A percentile compares a stretch with the other conserved stretches of the same genome.
phyloP scores from a whole-genome alignment of 2,329 filamentous ascomycete species.

The Fusarium heterosporum region DNA sequence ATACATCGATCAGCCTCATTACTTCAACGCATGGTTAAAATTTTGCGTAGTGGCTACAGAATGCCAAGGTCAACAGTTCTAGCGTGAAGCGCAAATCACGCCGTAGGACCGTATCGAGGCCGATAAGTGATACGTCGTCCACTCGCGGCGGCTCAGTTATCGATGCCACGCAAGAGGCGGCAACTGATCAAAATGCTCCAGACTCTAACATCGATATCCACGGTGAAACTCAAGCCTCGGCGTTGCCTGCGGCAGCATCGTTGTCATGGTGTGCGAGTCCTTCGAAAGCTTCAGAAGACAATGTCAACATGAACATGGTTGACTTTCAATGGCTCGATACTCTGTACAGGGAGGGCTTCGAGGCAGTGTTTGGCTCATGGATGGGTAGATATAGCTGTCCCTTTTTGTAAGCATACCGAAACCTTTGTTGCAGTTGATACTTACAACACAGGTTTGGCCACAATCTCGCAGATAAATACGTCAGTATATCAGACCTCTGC shows the following conservation, averaged over 20 bases:
- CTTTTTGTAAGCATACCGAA: constrained; percentile 51
- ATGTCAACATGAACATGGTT: constrained; percentile 1
- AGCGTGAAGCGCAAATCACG: constrained; percentile 31
- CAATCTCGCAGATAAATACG: constrained; percentile 46
- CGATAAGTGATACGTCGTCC: constrained; percentile 28
- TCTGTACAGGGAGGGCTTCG: constrained; percentile 54
- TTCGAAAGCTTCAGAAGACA: background rate
- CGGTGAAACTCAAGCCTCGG: constrained; percentile 2
- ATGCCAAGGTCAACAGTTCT: constrained; percentile 27
- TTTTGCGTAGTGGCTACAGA: constrained; percentile 44
- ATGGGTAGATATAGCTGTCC: constrained; percentile 57
- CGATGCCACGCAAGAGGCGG: background rate
- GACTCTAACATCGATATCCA: background rate
- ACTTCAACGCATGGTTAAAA: background rate
- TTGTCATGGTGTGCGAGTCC: background rate
- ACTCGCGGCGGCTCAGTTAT: constrained; percentile 3
- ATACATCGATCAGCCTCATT: background rate
- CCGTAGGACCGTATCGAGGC: constrained; percentile 18
- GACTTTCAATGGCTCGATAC: constrained; percentile 45
- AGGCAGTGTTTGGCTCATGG: constrained; percentile 57
- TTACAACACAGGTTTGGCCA: constrained; percentile 41
- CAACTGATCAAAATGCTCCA: background rate
- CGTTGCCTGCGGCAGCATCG: background rate
- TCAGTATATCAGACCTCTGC: constrained; percentile 49
- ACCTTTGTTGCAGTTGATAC: background rate